Conservation (phyloP, 2,329 filamentous ascomycete species). For the Arachnomyces sp. region DNA sequence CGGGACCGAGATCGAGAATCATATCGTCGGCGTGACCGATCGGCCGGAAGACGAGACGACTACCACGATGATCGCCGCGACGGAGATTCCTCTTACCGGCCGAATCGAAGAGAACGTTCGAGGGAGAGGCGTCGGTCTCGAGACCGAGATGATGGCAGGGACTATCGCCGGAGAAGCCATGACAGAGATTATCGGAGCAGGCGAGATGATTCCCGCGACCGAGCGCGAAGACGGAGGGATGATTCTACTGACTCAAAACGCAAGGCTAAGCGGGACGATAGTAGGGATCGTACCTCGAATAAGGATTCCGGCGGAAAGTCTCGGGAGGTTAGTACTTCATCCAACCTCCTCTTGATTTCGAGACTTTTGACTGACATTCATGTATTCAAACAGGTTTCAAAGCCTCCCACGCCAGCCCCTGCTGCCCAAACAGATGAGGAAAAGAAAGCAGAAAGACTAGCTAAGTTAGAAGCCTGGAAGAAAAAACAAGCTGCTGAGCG, state of each 20-base stretch:
- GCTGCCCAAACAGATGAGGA: constrained; percentile 59
- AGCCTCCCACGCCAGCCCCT: constrained; percentile 39
- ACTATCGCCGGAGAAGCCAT: constrained; percentile 56
- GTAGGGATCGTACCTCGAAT: constrained; percentile 47
- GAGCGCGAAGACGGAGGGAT: constrained; percentile 53
- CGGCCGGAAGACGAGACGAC: constrained; percentile 45
- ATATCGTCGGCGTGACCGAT: constrained; percentile 63
- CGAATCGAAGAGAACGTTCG: constrained; percentile 54
- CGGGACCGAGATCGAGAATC: constrained; percentile 51
- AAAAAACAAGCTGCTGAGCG: constrained; percentile 72
- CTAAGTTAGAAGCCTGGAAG: constrained; percentile 86
- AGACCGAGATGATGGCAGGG: constrained; percentile 49
- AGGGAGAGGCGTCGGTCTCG: constrained; percentile 58
- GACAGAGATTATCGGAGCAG: constrained; percentile 62
- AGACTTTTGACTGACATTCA: constrained; percentile 12
- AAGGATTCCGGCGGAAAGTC: constrained; percentile 45
- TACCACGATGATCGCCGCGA: constrained; percentile 50
- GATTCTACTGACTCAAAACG: constrained; percentile 63
- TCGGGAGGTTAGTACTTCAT: constrained; percentile 48
- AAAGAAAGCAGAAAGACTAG: constrained; percentile 71
- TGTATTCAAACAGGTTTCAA: constrained; percentile 45
- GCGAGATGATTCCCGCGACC: constrained; percentile 67
- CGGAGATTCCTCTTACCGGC: constrained; percentile 54
- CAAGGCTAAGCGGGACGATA: constrained; percentile 60
- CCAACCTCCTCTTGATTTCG: background rate